Evolutionary conservation across 495 filamentous ascomycete species (phyloP).

Genomic region (Penicillium macrosclerotiorum): DNA sequence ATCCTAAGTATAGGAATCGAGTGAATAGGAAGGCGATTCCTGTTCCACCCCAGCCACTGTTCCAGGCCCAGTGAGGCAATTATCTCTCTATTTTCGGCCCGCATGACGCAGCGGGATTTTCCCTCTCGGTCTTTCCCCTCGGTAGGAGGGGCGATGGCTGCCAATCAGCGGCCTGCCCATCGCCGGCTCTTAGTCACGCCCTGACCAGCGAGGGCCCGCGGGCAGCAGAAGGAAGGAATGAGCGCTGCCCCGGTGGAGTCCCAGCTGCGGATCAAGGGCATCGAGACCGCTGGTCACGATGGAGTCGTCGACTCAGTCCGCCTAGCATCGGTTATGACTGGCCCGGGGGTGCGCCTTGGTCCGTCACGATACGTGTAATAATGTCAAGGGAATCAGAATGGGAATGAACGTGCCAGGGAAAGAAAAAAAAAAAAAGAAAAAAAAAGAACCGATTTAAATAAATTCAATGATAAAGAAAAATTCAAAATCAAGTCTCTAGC

Average conservation of each 20-base stretch:
- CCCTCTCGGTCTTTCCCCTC: slow-evolving; percentile 19
- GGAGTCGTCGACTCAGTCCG: slow-evolving; percentile 9
- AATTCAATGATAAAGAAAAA: neutral
- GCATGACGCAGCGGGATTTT: slow-evolving; percentile 36
- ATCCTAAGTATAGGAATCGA: neutral
- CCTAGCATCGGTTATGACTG: slow-evolving; percentile 25
- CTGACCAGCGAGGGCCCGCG: too few species aligned
- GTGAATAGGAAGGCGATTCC: neutral
- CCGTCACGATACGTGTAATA: slow-evolving; percentile 6
- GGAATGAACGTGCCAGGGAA: neutral
- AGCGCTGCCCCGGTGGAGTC: slow-evolving; percentile 13
- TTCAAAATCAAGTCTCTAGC: neutral
- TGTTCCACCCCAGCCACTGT: slow-evolving; percentile 5
- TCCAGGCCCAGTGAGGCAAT: slow-evolving; percentile 26
- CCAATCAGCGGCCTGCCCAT: slow-evolving; percentile 19
- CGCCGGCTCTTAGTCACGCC: slow-evolving; percentile 27
- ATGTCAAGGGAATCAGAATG: slow-evolving; percentile 1
- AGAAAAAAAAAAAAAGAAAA: neutral
- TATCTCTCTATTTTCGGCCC: slow-evolving; percentile 27
- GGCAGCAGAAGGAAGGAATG: too few species aligned
- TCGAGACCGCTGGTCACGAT: slow-evolving; percentile 22
- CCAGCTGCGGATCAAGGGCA: slow-evolving; percentile 15
- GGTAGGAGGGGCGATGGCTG: slow-evolving; percentile 19
- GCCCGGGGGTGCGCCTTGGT: neutral
- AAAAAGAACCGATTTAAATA: too few species aligned